phyloP scores from a whole-genome alignment of 1,284 basidiomycete species.

The Irpex lacteus region DNA sequence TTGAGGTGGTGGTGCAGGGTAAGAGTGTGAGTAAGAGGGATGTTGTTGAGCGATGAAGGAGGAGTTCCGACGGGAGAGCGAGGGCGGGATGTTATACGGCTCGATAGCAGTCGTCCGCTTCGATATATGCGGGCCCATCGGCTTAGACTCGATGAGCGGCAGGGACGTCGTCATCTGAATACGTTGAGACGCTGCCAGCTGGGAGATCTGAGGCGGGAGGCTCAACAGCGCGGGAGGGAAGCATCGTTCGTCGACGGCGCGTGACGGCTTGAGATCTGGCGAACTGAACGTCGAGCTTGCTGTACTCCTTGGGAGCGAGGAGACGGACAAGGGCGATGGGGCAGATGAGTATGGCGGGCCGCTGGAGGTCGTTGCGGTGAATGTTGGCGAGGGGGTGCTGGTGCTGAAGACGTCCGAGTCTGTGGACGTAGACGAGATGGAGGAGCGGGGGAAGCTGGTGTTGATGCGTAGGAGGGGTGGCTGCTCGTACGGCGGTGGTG shows the following conservation, averaged over 20 bases:
- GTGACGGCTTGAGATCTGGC: background rate
- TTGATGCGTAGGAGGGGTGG: constrained; percentile 4
- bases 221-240: constrained; percentile 28
- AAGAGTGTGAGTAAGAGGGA: too few species aligned
- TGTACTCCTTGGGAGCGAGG: constrained; percentile 10
- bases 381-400: background rate
- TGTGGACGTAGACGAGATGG: background rate
- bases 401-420: background rate
- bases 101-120: background rate
- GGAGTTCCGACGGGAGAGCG: constrained; percentile 1
- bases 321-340: constrained; percentile 14
- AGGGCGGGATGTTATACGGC: constrained; percentile 3
- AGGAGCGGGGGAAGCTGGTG: background rate
- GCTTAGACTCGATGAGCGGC: too few species aligned
- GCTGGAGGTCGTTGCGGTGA: background rate
- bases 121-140: too few species aligned
- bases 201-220: constrained; percentile 14
- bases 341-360: background rate
- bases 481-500: constrained; percentile 7
- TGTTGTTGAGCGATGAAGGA: too few species aligned
- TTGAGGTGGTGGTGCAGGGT: too few species aligned
- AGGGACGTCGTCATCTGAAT: too few species aligned
- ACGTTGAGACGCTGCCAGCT: too few species aligned
- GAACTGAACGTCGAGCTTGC: constrained; percentile 14
- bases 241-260: constrained; percentile 10